phyloP scores from a whole-genome alignment of 164 flowering plant genomes.

The Vitis cinerea region DNA sequence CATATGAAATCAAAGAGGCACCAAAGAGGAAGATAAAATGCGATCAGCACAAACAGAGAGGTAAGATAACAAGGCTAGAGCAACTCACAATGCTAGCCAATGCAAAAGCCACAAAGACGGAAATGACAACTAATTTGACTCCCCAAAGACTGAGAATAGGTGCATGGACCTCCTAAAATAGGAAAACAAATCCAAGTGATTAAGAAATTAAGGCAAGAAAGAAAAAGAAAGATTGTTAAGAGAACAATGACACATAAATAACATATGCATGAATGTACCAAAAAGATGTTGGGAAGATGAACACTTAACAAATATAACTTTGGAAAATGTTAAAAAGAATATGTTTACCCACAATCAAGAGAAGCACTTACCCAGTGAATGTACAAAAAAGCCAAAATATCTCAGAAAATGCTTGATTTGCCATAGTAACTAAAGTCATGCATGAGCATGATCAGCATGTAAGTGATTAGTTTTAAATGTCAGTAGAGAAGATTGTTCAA shows the following conservation, averaged over 20 bases:
- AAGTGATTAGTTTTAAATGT: too few relatives aligned
- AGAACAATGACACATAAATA: neutral
- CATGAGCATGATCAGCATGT: too few relatives aligned
- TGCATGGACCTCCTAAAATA: constrained; percentile 84
- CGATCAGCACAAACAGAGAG: neutral
- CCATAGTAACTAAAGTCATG: too few relatives aligned
- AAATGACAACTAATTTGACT: constrained; percentile 74
- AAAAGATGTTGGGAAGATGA: too few relatives aligned
- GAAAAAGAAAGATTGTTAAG: neutral
- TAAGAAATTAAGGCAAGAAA: constrained; percentile 5
- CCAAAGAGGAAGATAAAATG: neutral
- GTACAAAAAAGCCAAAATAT: too few relatives aligned
- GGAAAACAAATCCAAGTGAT: constrained; percentile 2
- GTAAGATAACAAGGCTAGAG: constrained; percentile 4
- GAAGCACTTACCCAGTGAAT: too few relatives aligned
- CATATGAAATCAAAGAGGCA: neutral
- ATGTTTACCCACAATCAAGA: too few relatives aligned
- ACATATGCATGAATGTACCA: neutral
- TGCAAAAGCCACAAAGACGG: constrained; percentile 64
- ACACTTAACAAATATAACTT: too few relatives aligned
- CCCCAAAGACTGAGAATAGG: constrained; percentile 77
- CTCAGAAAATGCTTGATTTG: too few relatives aligned
- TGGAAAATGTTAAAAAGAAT: too few relatives aligned
- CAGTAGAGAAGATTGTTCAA: too few relatives aligned
- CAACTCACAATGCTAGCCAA: constrained; percentile 92